Conservation (phyloP, 371 early-diverging fungal species). For the Cokeromyces recurvatus region DNA sequence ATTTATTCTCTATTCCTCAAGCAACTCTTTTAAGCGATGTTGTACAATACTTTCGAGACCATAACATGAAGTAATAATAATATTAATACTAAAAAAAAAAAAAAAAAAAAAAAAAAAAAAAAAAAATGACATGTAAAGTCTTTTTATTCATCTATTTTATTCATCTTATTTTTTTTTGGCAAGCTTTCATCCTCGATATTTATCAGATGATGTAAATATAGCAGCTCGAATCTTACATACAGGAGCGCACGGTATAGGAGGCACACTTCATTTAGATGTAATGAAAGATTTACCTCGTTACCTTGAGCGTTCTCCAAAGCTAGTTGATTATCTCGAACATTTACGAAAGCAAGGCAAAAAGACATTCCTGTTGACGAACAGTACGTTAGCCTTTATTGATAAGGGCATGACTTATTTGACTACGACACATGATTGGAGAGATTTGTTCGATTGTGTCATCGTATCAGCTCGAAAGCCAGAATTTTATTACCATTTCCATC, state of each 20-base stretch:
- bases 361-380: conserved; percentile 59
- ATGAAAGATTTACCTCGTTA: conserved; percentile 48
- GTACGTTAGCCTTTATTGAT: conserved; percentile 50
- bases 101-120: background rate
- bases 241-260: conserved; percentile 44
- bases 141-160: too few relatives aligned
- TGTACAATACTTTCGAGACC: conserved; percentile 56
- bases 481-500: conserved; percentile 52
- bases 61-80: conserved; percentile 33
- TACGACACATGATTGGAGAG: conserved; percentile 49
- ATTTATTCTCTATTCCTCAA: conserved; percentile 60
- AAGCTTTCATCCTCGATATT: conserved; percentile 61
- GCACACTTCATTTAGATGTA: conserved; percentile 47
- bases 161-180: too few relatives aligned
- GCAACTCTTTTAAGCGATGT: conserved; percentile 57
- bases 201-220: conserved; percentile 57
- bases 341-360: conserved; percentile 47
- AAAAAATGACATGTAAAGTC: background rate
- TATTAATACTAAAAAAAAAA: background rate
- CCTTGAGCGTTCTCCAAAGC: conserved; percentile 40
- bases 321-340: conserved; percentile 48
- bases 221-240: conserved; percentile 55
- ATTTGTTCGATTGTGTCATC: conserved; percentile 61
- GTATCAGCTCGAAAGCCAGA: conserved; percentile 58
- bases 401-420: conserved; percentile 53